Evolutionary conservation across 148 eudicot genomes (phyloP), one percentile per base, ranked within the genome.

Genomic region (Cornus kousa): DNA sequence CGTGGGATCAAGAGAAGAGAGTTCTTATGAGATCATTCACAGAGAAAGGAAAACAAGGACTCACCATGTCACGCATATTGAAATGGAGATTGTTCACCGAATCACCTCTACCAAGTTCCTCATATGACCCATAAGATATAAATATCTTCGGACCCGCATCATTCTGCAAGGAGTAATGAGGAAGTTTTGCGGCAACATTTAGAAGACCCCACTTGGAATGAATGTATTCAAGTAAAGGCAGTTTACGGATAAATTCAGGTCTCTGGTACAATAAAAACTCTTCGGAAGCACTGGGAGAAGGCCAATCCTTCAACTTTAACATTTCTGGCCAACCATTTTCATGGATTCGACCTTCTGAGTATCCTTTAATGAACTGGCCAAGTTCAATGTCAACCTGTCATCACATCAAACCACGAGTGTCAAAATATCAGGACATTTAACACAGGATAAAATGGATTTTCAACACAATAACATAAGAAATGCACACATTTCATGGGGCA

Each of bases 191-290:
- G 85, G 99, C 97, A 78, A 95, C 92, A 88, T 95, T 95, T 60
- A 95, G 88, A 62, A 95, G 91, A 73, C 99, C 99, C 93, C 91
- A 95, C 87, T 92, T 95, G 74, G 97, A 95, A 87, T 95, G 99
- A 70, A 95, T 93, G 80, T 88, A 95, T 82, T 95, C 99, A 53
- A 95, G 91, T 80, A 91, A 87, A 68, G 99, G 99, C 83, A 95
- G 79, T 83, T 85, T 91, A 79, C 88, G 93, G 57, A 93, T 92
- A 78, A 95, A 90, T 66, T 95, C 99, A 85, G 99, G 99, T 82
- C 99, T 95, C 86, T 90, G 98, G 80, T 87, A 93, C 82, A 88
- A 80, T 77, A 95, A 82, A 83, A 95, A 95, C 84, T 95, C 98
- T 87, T 95, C 98, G 59, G 94, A 90, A 81, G 97, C 91, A 90